phyloP scores from a whole-genome alignment of 1,284 basidiomycete genomes.

The Schizophyllum commune region DNA sequence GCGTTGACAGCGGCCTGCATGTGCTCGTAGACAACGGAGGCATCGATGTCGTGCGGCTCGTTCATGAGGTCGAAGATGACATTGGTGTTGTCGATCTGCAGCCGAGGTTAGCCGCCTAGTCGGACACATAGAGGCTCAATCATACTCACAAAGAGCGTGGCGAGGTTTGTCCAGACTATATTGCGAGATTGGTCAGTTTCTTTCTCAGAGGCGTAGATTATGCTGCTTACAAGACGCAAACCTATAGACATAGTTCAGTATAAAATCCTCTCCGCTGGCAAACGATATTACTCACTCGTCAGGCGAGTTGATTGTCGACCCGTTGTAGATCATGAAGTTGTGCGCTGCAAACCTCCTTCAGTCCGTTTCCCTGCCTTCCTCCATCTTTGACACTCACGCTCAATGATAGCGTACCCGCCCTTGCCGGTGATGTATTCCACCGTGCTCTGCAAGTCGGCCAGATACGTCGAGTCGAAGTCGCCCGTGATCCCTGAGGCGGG shows the following conservation, averaged over 20 bases:
- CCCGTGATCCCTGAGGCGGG: conserved; percentile 45
- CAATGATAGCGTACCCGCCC: conserved; percentile 48
- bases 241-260: conserved; percentile 18
- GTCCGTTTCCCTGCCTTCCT: neutral
- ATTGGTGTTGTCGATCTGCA: conserved; percentile 39
- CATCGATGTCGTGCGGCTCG: conserved; percentile 50
- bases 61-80: conserved; percentile 60
- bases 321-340: conserved; percentile 56
- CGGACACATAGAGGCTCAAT: neutral
- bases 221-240: conserved; percentile 42
- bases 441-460: conserved; percentile 43
- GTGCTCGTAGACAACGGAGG: conserved; percentile 38
- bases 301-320: conserved; percentile 38
- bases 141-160: conserved; percentile 40
- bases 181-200: neutral
- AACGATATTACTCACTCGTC: conserved; percentile 28
- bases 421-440: conserved; percentile 55
- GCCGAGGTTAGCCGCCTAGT: neutral
- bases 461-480: conserved; percentile 44
- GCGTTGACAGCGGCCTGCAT: conserved; percentile 59
- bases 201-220: neutral
- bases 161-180: conserved; percentile 50
- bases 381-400: conserved; percentile 32
- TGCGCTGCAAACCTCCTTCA: conserved; percentile 29
- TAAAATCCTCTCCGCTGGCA: neutral